These are phyloP conservation scores for Vitellaria paradoxa DNA, from an alignment of 179 eudicot genomes.

Conservation along the genomic window DNA sequence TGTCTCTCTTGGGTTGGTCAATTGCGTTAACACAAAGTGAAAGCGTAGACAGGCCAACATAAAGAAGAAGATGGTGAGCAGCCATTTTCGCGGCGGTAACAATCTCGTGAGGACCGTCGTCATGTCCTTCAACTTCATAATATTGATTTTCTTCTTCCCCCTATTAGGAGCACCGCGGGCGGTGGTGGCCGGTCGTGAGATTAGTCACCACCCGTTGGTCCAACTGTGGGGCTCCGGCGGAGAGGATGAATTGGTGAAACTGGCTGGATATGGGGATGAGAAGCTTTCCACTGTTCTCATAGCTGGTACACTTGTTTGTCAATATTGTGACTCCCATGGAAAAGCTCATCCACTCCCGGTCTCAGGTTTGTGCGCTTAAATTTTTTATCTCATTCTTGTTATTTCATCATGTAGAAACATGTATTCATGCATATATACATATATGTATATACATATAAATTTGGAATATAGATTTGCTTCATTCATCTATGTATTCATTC, in stretches of 20 bases:
- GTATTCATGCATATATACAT: too few relatives aligned
- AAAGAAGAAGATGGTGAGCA: constrained; percentile 32
- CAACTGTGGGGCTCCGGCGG: constrained; percentile 17
- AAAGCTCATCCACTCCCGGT: constrained; percentile 32
- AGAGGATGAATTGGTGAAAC: constrained; percentile 45
- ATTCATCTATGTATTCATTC: too few relatives aligned
- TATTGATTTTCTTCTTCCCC: constrained; percentile 23
- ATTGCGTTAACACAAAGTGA: constrained; percentile 22
- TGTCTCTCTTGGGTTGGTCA: constrained; percentile 25
- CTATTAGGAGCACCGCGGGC: constrained; percentile 16
- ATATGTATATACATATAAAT: neutral
- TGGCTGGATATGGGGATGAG: constrained; percentile 88
- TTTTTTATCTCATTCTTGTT: neutral
- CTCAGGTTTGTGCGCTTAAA: constrained; percentile 41
- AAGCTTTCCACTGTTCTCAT: constrained; percentile 77
- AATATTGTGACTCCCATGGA: constrained; percentile 4
- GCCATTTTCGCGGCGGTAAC: constrained; percentile 21
- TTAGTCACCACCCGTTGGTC: constrained; percentile 1
- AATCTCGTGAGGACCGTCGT: constrained; percentile 18
- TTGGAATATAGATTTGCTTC: neutral
- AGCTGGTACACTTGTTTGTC: constrained; percentile 53
- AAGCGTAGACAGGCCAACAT: neutral
- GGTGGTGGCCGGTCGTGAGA: constrained; percentile 15
- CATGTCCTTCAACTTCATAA: constrained; percentile 11
- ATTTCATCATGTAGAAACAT: neutral